Evolutionary conservation across 805 yeast genomes (phyloP).

Genomic region (Wickerhamiella dianesei): DNA sequence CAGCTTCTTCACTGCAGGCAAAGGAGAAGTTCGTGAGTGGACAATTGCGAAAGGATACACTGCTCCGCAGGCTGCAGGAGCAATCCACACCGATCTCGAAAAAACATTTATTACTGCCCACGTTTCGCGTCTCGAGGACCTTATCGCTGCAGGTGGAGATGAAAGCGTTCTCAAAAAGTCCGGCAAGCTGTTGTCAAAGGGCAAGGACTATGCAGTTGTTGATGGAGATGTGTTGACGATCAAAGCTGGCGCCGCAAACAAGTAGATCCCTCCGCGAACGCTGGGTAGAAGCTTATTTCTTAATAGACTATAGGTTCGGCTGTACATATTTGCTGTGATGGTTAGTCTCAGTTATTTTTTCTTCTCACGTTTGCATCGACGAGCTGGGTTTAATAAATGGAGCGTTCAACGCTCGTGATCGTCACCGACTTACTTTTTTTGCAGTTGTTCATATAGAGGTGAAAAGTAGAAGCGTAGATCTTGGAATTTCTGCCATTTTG

Average conservation of each 20-base stretch:
- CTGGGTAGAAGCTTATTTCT: neutral
- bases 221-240: conserved; percentile 74
- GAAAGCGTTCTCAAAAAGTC: conserved; percentile 41
- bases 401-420: conserved; percentile 11
- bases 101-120: conserved; percentile 70
- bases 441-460: neutral
- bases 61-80: conserved; percentile 85
- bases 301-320: neutral
- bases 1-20: conserved; percentile 77
- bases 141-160: conserved; percentile 34
- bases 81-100: conserved; percentile 74
- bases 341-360: conserved; percentile 20
- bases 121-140: conserved; percentile 54
- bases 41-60: conserved; percentile 58
- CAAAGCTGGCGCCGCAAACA: conserved; percentile 31
- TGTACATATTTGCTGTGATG: neutral
- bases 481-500: neutral
- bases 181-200: conserved; percentile 52
- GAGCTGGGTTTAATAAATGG: conserved; percentile 26
- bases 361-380: conserved; percentile 24
- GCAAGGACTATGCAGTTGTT: conserved; percentile 65
- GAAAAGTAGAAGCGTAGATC: neutral
- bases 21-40: conserved; percentile 77
- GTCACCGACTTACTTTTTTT: conserved; percentile 18
- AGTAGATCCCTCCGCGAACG: neutral